phyloP scores from a whole-genome alignment of 2,329 filamentous ascomycete species.

The Fusarium sp. region DNA sequence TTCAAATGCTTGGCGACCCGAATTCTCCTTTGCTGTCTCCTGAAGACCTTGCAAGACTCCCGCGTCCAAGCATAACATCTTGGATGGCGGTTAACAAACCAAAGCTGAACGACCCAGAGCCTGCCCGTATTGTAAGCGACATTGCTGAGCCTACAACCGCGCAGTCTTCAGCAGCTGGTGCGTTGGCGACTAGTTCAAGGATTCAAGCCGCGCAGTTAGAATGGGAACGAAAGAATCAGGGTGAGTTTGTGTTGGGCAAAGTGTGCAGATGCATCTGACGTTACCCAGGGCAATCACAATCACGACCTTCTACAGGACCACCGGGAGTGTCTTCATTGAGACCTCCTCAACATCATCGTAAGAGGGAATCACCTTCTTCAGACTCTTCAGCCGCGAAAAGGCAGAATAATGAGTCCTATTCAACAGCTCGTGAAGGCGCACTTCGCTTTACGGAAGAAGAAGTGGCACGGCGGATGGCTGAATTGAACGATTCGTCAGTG shows the following conservation, averaged over 20 bases:
- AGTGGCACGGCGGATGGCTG: constrained; percentile 20
- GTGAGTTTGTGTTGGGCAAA: not conserved
- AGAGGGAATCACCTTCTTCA: constrained; percentile 23
- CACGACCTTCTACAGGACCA: constrained; percentile 6
- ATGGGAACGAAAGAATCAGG: constrained; percentile 45
- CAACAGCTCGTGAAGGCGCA: constrained; percentile 7
- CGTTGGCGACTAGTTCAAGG: constrained; percentile 33
- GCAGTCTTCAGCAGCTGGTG: constrained; percentile 2
- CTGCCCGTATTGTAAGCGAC: constrained; percentile 44
- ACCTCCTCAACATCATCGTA: constrained; percentile 15
- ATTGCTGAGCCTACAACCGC: constrained; percentile 8
- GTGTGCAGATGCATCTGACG: constrained; percentile 9
- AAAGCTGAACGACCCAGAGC: constrained; percentile 19
- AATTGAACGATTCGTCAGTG: constrained; percentile 6
- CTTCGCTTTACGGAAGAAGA: constrained; percentile 42
- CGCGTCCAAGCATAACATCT: constrained; percentile 32
- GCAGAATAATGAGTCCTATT: constrained; percentile 5
- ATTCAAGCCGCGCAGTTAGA: constrained; percentile 48
- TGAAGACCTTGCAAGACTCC: constrained; percentile 27
- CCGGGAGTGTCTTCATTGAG: not conserved
- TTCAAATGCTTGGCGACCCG: constrained; percentile 16
- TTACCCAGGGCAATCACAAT: constrained; percentile 12
- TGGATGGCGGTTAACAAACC: constrained; percentile 31
- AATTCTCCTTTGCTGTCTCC: constrained; percentile 7
- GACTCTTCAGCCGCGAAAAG: constrained; percentile 17